phyloP scores from a whole-genome alignment of 2,329 filamentous ascomycete species.

The Nemania sp. region DNA sequence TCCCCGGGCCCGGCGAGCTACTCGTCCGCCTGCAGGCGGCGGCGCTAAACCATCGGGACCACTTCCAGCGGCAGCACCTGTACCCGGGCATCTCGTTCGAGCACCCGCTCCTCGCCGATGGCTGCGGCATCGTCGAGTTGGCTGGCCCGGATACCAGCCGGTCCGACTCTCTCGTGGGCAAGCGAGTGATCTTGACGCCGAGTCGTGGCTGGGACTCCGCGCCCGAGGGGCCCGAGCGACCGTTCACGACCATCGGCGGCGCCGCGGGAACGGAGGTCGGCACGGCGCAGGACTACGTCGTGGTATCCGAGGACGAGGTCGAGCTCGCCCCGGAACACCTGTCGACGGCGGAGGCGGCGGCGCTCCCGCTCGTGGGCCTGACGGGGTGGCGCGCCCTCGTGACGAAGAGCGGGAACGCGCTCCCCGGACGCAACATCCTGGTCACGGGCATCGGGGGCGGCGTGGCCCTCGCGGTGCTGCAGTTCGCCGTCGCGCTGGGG shows the following conservation, averaged over 20 bases:
- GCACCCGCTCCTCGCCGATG: conserved; percentile 80
- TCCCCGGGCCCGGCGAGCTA: conserved; percentile 68
- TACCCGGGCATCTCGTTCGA: conserved; percentile 86
- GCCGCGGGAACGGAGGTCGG: conserved; percentile 66
- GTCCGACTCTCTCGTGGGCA: conserved; percentile 47
- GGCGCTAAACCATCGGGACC: conserved; percentile 91
- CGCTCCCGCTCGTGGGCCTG: conserved; percentile 80
- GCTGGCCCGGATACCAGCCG: conserved; percentile 56
- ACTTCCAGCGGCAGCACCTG: conserved; percentile 90
- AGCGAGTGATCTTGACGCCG: conserved; percentile 79
- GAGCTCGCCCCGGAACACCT: conserved; percentile 78
- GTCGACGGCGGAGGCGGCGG: conserved; percentile 74
- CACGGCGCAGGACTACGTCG: conserved; percentile 74
- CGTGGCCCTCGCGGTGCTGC: conserved; percentile 79
- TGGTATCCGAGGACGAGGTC: conserved; percentile 71
- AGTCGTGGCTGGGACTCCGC: conserved; percentile 75
- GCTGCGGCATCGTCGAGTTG: conserved; percentile 72
- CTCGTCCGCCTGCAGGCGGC: conserved; percentile 77
- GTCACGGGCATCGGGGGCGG: conserved; percentile 93
- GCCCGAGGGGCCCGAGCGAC: conserved; percentile 73
- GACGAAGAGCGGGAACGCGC: conserved; percentile 70
- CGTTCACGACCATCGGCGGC: conserved; percentile 70
- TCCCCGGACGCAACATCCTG: conserved; percentile 73
- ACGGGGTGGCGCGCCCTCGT: conserved; percentile 88
- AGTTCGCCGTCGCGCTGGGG: conserved; percentile 77